Evolutionary conservation across 768 basidiomycete genomes (phyloP), one percentile per base, ranked within the genome.

Genomic region (Lentinula lateritia): DNA sequence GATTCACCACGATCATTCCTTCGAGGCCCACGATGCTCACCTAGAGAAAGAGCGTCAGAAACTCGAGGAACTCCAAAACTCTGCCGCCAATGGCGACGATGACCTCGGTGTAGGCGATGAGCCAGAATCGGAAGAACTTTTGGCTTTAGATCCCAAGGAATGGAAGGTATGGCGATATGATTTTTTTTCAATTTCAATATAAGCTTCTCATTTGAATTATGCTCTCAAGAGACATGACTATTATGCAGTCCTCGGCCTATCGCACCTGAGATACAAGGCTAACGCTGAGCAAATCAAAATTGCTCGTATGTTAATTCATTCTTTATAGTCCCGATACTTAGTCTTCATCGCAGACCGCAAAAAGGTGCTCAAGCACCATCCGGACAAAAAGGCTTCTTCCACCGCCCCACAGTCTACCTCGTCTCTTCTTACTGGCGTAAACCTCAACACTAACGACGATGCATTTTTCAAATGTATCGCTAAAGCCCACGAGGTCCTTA

Each of bases 401-500:
- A 62, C 72, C 15, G 65, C 72, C 16, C 52, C 70, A 7, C 65
- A 72, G 8, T 55, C 69, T 32, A 64, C 69, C 53, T 58, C 74
- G 16, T 71, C 72, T 64, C 69, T 74, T 28, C 64, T 76, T 52
- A 84, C 89, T 32, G 86, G 83, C 48, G 75, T 82, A 39, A 84
- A 85, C 39, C 85, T 87, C 67, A 90, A 92, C 68, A 88, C 92
- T 62, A 96, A 98, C 78, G 95, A 98, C 74, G 96, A 99, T 68
- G 88, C 88, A 0, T 98, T 99, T 82, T 99, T 99, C 91, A 99
- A 99, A 77, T 99, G 97, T 73, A 98, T 99, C 66, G 89, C 92
- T 77, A 99, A 99, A 75, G 96, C 96, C n/a, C 85, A 90, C 75
- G 97, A 99, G 67, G 88, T 94, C 45, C 87, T 99, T 61, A 89